phyloP scores from a whole-genome alignment of 345 rosid genomes.

The Populus tremula region DNA sequence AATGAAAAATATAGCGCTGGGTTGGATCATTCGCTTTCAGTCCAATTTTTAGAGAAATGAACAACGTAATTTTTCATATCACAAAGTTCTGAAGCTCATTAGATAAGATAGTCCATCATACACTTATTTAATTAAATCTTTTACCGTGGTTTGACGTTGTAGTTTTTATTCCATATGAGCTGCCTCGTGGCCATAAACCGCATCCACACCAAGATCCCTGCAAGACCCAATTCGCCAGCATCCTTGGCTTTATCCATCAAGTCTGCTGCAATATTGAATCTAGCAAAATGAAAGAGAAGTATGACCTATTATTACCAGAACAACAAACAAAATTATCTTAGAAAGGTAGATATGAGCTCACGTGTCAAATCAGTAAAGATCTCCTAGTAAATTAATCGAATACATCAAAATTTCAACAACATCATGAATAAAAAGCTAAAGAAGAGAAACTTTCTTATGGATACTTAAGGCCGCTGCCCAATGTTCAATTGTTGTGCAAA shows the following conservation, averaged over 20 bases:
- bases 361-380: conserved; percentile 2
- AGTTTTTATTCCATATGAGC: conserved; percentile 97
- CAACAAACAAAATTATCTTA: conserved; percentile 5
- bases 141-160: conserved; percentile 99
- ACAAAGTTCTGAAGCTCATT: background rate
- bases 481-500: background rate
- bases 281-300: conserved; percentile 24
- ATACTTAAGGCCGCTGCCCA: background rate
- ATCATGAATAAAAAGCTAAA: conserved; percentile 17
- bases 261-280: conserved; percentile 96
- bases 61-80: background rate
- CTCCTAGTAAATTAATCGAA: background rate
- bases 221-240: conserved; percentile 76
- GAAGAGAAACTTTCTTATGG: background rate
- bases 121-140: conserved; percentile 5
- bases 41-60: background rate
- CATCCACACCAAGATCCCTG: conserved; percentile 97
- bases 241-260: conserved; percentile 69
- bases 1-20: background rate
- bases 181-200: conserved; percentile 99
- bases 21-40: background rate
- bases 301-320: conserved; percentile 4
- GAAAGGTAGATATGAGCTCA: background rate
- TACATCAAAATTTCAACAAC: background rate
- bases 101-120: background rate